These are phyloP conservation scores for Bolboschoenoplectus hybrid DNA, from an alignment of 202 grass and related monocot genomes.

Conservation along the genomic window DNA sequence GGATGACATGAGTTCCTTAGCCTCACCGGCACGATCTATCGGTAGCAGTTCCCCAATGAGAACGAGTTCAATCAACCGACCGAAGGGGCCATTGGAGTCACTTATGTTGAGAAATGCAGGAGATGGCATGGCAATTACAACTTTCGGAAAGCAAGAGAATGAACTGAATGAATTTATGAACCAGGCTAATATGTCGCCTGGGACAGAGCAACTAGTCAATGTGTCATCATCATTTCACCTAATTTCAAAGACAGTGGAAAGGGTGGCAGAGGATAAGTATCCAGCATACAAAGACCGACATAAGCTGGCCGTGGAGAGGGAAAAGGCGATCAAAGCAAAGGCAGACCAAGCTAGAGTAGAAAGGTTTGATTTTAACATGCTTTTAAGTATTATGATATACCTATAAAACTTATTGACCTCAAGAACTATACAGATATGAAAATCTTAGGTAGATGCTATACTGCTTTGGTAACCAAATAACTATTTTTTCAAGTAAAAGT, in stretches of 20 bases:
- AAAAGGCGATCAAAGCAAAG: conserved; percentile 84
- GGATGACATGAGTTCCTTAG: conserved; percentile 53
- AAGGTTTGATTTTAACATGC: conserved; percentile 44
- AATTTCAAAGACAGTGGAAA: conserved; percentile 78
- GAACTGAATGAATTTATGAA: conserved; percentile 54
- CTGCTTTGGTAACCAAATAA: neutral
- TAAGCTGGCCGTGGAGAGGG: conserved; percentile 79
- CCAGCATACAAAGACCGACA: conserved; percentile 86
- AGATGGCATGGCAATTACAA: conserved; percentile 82
- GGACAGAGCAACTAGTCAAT: conserved; percentile 37
- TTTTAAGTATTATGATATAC: neutral
- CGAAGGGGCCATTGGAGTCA: conserved; percentile 71
- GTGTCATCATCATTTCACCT: conserved; percentile 69
- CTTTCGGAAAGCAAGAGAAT: conserved; percentile 75
- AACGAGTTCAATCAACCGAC: conserved; percentile 31
- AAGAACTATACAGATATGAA: neutral
- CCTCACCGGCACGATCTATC: conserved; percentile 59
- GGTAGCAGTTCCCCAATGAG: conserved; percentile 56
- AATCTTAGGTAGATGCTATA: neutral
- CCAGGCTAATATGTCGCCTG: conserved; percentile 41
- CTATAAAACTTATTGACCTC: neutral
- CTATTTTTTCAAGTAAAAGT: neutral
- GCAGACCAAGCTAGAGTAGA: conserved; percentile 79
- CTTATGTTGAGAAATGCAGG: conserved; percentile 91
- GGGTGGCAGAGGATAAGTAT: conserved; percentile 84